phyloP scores from a whole-genome alignment of 768 basidiomycete species.

The Gloeophyllum trabeum region DNA sequence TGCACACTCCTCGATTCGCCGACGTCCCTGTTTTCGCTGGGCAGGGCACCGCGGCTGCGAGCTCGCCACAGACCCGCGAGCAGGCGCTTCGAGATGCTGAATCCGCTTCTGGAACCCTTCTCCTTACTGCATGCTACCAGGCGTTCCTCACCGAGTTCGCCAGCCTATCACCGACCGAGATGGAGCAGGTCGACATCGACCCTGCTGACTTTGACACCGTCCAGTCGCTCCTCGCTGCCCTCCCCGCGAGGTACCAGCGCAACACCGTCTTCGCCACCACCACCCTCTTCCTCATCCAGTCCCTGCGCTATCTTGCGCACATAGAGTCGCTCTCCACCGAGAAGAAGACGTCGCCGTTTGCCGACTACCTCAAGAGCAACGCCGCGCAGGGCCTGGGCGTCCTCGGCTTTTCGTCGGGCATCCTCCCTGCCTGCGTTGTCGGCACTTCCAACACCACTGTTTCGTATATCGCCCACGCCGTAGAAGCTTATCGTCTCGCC shows the following conservation, averaged over 20 bases:
- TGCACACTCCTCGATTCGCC: background rate
- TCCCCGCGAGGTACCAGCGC: conserved; percentile 21
- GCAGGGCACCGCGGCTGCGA: conserved; percentile 1
- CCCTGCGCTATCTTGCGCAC: conserved; percentile 39
- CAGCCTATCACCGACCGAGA: conserved; percentile 1
- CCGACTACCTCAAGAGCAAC: conserved; percentile 22
- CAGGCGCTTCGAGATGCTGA: conserved; percentile 1
- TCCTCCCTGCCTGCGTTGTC: conserved; percentile 41
- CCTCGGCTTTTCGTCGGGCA: conserved; percentile 46
- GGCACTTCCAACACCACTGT: conserved; percentile 28
- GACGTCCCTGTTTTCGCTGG: conserved; percentile 1
- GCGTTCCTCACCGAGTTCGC: conserved; percentile 2
- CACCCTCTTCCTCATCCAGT: conserved; percentile 38
- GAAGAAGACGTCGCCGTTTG: conserved; percentile 11
- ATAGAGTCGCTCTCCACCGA: conserved; percentile 13
- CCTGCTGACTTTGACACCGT: conserved; percentile 30
- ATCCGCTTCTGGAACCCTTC: background rate
- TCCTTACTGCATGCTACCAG: conserved; percentile 2
- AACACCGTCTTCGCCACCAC: conserved; percentile 41
- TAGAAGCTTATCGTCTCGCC: conserved; percentile 37
- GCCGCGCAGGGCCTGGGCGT: conserved; percentile 23
- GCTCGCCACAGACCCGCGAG: background rate
- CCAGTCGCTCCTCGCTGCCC: conserved; percentile 25
- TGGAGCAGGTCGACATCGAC: conserved; percentile 10
- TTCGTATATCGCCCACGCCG: conserved; percentile 29